A percentile compares a stretch with the other conserved stretches of the same genome.
Conservation (phyloP, 2,329 filamentous ascomycete species). For the Ustilaginoidea virens region DNA sequence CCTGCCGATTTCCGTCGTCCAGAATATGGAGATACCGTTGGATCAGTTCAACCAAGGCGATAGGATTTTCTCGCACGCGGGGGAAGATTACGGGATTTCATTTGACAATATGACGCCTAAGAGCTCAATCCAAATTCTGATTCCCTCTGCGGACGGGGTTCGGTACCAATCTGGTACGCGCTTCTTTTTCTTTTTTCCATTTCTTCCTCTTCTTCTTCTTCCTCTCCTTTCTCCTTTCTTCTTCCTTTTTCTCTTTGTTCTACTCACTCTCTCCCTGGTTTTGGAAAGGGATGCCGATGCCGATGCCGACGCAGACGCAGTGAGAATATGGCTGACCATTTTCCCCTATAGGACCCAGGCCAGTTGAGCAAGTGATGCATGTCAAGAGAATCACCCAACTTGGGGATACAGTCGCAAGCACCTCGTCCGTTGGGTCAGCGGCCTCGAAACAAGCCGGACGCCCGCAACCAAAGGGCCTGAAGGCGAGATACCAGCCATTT, state of each 20-base stretch:
- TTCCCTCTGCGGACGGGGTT: slow-evolving; percentile 39
- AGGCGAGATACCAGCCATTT: slow-evolving; percentile 51
- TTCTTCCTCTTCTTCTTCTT: too few species aligned
- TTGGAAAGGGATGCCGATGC: too few species aligned
- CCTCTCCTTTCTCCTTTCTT: too few species aligned
- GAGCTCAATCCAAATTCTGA: slow-evolving; percentile 40
- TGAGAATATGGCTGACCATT: slow-evolving; percentile 4
- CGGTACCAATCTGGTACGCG: slow-evolving; percentile 40
- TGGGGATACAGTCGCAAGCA: slow-evolving; percentile 15
- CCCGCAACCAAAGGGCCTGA: slow-evolving; percentile 51
- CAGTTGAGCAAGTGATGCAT: slow-evolving; percentile 45
- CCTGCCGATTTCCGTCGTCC: slow-evolving; percentile 51
- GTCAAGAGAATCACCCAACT: slow-evolving; percentile 48
- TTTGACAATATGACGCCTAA: slow-evolving; percentile 35
- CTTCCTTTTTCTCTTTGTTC: too few species aligned
- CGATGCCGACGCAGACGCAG: too few species aligned
- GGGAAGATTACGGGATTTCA: slow-evolving; percentile 44
- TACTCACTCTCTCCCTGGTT: too few species aligned
- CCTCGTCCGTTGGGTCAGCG: slow-evolving; percentile 22
- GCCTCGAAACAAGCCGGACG: slow-evolving; percentile 38
- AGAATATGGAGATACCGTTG: slow-evolving; percentile 45
- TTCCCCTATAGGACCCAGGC: slow-evolving; percentile 14
- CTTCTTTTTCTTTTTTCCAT: too few species aligned
- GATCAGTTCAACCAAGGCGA: slow-evolving; percentile 36
- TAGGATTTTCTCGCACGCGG: slow-evolving; percentile 45